phyloP scores from a whole-genome alignment of 2,329 filamentous ascomycete species.

The Rasamsonia emersonii region DNA sequence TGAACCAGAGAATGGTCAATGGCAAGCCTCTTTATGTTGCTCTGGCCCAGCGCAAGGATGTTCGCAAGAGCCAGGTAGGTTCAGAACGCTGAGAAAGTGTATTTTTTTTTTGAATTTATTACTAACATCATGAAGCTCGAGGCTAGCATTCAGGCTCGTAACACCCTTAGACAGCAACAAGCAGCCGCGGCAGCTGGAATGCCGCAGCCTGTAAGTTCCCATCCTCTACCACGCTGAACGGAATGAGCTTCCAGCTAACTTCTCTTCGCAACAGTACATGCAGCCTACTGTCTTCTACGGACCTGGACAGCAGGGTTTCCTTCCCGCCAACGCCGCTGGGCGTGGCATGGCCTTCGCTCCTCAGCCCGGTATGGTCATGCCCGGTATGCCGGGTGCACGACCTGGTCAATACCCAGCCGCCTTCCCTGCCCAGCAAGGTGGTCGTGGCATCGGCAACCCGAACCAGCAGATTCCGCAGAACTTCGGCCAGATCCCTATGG shows the following conservation, averaged over 20 bases:
- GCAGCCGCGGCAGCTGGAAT: slow-evolving; percentile 83
- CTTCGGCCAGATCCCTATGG: slow-evolving; percentile 65
- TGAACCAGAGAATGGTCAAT: slow-evolving; percentile 99
- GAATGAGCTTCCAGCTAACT: slow-evolving; percentile 10
- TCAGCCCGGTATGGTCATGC: slow-evolving; percentile 47
- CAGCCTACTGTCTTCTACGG: slow-evolving; percentile 88
- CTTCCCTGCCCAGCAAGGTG: slow-evolving; percentile 75
- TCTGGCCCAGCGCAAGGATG: slow-evolving; percentile 97
- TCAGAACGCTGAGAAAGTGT: neutral
- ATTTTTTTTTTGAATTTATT: slow-evolving; percentile 2
- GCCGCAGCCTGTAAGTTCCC: slow-evolving; percentile 49
- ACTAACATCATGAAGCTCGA: slow-evolving; percentile 52
- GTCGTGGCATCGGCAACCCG: slow-evolving; percentile 65
- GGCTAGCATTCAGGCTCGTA: slow-evolving; percentile 97
- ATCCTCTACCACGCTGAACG: neutral
- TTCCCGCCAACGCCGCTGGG: slow-evolving; percentile 47
- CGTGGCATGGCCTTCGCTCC: slow-evolving; percentile 55
- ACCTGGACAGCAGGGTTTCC: slow-evolving; percentile 55
- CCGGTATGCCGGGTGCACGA: slow-evolving; percentile 68
- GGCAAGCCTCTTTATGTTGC: slow-evolving; percentile 96
- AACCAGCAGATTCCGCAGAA: slow-evolving; percentile 81
- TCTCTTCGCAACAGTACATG: slow-evolving; percentile 52
- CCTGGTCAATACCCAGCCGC: slow-evolving; percentile 76
- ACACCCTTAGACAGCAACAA: slow-evolving; percentile 97
- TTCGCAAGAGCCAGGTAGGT: slow-evolving; percentile 78